phyloP scores from a whole-genome alignment of 192 early-diverging fungal species.

The Linnemannia hyalina region DNA sequence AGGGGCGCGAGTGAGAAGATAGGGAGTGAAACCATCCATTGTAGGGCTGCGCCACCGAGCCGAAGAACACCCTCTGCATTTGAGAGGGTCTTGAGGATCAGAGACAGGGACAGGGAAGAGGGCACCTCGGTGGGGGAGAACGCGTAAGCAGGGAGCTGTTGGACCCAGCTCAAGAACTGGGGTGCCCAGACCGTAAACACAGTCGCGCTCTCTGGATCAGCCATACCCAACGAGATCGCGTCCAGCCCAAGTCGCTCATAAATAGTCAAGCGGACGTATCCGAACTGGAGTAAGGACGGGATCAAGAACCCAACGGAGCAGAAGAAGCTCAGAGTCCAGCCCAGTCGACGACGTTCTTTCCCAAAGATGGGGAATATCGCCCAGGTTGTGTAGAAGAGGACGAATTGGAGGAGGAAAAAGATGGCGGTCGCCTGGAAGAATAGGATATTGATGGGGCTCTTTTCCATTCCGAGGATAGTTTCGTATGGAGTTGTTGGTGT shows the following conservation, averaged over 20 bases:
- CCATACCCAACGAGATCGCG: not conserved
- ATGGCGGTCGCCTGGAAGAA: not conserved
- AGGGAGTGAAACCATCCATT: not conserved
- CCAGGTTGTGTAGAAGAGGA: constrained; percentile 11
- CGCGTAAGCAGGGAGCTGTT: not conserved
- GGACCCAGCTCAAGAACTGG: not conserved
- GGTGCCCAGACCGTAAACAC: constrained; percentile 8
- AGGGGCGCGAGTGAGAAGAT: constrained; percentile 17
- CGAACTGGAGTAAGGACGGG: not conserved
- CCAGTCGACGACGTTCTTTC: constrained; percentile 6
- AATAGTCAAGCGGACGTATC: constrained; percentile 5
- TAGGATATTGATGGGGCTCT: not conserved
- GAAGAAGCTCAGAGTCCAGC: constrained; percentile 1
- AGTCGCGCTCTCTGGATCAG: not conserved
- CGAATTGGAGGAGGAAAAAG: not conserved
- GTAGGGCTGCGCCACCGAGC: not conserved
- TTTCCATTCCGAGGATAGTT: constrained; percentile 5
- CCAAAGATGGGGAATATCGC: not conserved
- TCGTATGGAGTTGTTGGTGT: not conserved
- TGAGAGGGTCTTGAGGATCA: not conserved
- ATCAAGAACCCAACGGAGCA: not conserved
- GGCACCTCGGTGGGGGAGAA: not conserved
- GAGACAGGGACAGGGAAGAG: not conserved
- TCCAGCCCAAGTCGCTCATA: constrained; percentile 14
- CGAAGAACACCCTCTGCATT: not conserved